Base-by-base conservation (phyloP, 352 stramenopile genomes). In the Pythium biforme region DNA sequence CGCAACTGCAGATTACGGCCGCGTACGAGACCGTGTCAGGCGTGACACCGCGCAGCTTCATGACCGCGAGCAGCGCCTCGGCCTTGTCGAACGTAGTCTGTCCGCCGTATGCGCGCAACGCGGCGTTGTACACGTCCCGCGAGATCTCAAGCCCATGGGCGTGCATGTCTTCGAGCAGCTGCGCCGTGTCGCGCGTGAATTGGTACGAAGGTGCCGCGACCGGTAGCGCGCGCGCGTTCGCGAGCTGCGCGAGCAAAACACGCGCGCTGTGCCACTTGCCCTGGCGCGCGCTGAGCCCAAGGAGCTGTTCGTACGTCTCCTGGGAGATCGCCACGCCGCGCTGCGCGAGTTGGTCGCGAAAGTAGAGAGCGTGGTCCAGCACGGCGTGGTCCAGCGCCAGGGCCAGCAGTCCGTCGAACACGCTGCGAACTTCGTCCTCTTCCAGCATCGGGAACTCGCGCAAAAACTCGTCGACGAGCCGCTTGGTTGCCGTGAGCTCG, bases 221-320 rank as follows among this genome's bases (percentile, higher is more conserved):
- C 5, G 70, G 72, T 23, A 72, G 66, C 14, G 77, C 65, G 25
- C 71, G 68, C 1, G 70, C 72, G 37, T 83, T 66, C 10, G 72
- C 64, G 46, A 74, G 86, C 53, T 88, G 78, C 50, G 66, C 70
- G 15, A 92, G 33, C 25, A 89, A 58, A 9, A 76, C 69, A 10
- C 79, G 77, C 19, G 74, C 81, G 25, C 66, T 63, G 51, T 92
- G 66, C 83, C 83, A 92, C 54, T 79, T 73, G 31, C 79, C 66
- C 58, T 78, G 66, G 15, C 75, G 43, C 2, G 77, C 79, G 37
- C 73, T 75, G 43, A 88, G 47, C 50, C 84, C 60, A 54, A 92
- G 62, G 1, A 92, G 61, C 23, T 68, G 66, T 11, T 75, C 74
- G 43, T 62, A 88, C 0, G 72, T 49, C 1, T 75, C 66, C 22